Percentiles rank a stretch among this genome's conserved stretches.
Evolutionary conservation across 345 rosid species (phyloP).

Genomic region (Ceriops zippeliana): DNA sequence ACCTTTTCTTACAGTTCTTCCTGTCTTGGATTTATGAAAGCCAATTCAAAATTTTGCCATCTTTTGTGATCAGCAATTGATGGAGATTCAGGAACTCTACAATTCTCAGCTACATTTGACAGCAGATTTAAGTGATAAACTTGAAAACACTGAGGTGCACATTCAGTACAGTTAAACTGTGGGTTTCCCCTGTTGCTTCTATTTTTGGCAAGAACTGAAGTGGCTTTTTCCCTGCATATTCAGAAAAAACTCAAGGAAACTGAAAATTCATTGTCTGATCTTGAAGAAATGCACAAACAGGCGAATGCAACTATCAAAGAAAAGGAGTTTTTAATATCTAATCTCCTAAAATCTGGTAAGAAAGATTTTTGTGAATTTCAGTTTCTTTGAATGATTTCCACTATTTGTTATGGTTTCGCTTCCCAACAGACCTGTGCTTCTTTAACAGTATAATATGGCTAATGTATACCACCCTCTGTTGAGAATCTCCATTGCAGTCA

Average conservation of each 20-base stretch:
- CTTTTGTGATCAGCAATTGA: slow-evolving; percentile 47
- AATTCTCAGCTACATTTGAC: slow-evolving; percentile 60
- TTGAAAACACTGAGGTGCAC: slow-evolving; percentile 58
- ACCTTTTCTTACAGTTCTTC: slow-evolving; percentile 12
- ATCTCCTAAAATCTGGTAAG: slow-evolving; percentile 13
- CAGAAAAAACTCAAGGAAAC: slow-evolving; percentile 6
- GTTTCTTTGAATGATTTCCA: background rate
- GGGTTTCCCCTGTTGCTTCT: background rate
- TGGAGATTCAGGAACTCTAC: slow-evolving; percentile 79
- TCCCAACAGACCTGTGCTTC: too few relatives aligned
- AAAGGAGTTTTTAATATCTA: slow-evolving; percentile 4
- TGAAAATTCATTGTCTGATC: background rate
- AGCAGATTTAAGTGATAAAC: slow-evolving; percentile 58
- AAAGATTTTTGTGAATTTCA: background rate
- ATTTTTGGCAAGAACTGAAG: slow-evolving; percentile 16
- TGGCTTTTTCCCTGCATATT: slow-evolving; percentile 4
- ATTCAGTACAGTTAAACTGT: slow-evolving; percentile 25
- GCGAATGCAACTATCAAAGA: slow-evolving; percentile 7
- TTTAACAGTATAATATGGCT: background rate
- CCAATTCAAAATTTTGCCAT: slow-evolving; percentile 1
- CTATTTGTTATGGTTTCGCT: background rate
- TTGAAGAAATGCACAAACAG: slow-evolving; percentile 6
- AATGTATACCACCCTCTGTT: background rate
- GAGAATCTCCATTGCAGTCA: background rate
- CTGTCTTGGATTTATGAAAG: background rate